Evolutionary conservation across 805 yeast genomes (phyloP).

Genomic region (Kodamaea leandrae): DNA sequence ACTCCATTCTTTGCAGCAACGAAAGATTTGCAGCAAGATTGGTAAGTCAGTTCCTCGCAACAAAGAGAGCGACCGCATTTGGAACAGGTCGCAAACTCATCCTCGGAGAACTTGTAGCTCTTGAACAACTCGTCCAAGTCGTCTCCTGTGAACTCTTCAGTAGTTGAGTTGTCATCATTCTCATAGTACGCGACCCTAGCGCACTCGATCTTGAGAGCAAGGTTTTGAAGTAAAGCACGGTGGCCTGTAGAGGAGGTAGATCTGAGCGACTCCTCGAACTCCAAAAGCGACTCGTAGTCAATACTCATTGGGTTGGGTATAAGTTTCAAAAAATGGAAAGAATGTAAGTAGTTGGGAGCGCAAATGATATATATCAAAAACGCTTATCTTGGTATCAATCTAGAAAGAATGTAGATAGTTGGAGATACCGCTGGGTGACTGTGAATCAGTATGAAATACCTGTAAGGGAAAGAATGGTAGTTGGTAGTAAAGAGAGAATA

Average conservation of each 20-base stretch:
- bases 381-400: not conserved
- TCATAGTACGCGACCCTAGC: conserved; percentile 15
- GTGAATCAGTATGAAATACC: not conserved
- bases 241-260: conserved; percentile 15
- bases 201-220: conserved; percentile 28
- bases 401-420: conserved; percentile 13
- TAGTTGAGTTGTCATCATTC: conserved; percentile 10
- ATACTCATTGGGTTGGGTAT: conserved; percentile 10
- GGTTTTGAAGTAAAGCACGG: conserved; percentile 21
- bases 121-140: conserved; percentile 17
- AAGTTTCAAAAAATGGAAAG: not conserved
- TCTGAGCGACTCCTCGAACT: conserved; percentile 34
- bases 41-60: conserved; percentile 9
- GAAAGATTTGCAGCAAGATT: conserved; percentile 25
- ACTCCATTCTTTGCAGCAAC: conserved; percentile 17
- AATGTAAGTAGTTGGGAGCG: conserved; percentile 3
- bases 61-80: conserved; percentile 27
- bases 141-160: conserved; percentile 14
- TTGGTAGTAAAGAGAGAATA: conserved; percentile 5
- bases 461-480: conserved; percentile 8
- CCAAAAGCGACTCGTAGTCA: conserved; percentile 29
- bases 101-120: conserved; percentile 23
- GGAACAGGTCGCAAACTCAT: conserved; percentile 33
- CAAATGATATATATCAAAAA: not conserved
- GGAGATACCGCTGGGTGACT: conserved; percentile 4